Conservation (phyloP, 768 basidiomycete genomes). For the Boletales sp. region DNA sequence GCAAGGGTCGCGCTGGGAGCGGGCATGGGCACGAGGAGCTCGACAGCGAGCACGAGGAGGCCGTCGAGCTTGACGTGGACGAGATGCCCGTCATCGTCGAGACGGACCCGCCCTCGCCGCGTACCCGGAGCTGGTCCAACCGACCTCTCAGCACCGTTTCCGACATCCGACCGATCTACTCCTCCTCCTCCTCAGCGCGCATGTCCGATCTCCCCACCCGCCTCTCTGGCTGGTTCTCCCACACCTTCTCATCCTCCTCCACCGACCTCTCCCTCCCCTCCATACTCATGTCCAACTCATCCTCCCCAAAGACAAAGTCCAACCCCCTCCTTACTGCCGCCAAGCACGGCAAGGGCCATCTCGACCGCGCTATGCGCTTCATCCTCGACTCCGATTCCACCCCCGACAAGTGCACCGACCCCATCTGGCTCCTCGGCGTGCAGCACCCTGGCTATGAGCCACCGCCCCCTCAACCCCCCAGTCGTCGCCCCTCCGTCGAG, state of each 20-base stretch:
- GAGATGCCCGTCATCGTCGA: slow-evolving; percentile 69
- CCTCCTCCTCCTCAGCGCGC: slow-evolving; percentile 40
- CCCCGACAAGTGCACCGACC: slow-evolving; percentile 76
- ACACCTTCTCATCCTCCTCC: slow-evolving; percentile 69
- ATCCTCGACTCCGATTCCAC: slow-evolving; percentile 87
- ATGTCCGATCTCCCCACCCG: slow-evolving; percentile 71
- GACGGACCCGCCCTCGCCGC: slow-evolving; percentile 39
- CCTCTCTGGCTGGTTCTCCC: slow-evolving; percentile 77
- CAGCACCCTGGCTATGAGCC: slow-evolving; percentile 73
- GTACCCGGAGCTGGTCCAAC: slow-evolving; percentile 53
- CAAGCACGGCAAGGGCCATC: slow-evolving; percentile 68
- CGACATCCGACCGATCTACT: slow-evolving; percentile 45
- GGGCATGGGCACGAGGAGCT: slow-evolving; percentile 24
- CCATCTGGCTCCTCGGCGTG: slow-evolving; percentile 89
- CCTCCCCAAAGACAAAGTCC: slow-evolving; percentile 40
- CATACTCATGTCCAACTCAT: slow-evolving; percentile 34
- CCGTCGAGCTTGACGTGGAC: slow-evolving; percentile 23
- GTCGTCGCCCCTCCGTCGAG: slow-evolving; percentile 38
- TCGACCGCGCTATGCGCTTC: slow-evolving; percentile 84
- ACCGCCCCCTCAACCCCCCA: slow-evolving; percentile 24
- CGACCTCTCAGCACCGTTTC: slow-evolving; percentile 48
- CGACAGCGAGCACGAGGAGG: slow-evolving; percentile 33
- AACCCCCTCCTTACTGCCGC: slow-evolving; percentile 63
- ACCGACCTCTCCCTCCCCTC: slow-evolving; percentile 68
- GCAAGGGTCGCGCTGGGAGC: slow-evolving; percentile 37